Base-by-base conservation (phyloP, 1,284 basidiomycete species). In the Ganoderma boninense region DNA sequence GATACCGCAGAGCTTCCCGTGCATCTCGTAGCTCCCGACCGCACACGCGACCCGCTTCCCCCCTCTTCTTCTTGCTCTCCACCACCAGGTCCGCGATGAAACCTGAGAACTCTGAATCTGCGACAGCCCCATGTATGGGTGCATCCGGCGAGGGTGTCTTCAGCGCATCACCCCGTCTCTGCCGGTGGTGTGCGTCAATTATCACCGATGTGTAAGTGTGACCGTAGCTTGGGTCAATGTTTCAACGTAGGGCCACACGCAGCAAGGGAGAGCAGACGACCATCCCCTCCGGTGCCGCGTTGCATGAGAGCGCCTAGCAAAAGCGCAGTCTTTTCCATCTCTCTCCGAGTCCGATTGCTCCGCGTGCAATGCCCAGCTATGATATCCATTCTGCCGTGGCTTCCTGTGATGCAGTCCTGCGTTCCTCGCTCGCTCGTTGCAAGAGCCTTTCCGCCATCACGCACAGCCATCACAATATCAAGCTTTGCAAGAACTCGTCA, bases 1-100 rank as follows among this genome's bases (percentile, higher is more conserved):
- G 38, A 1, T 6, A 1, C 38, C 38, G 38, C 38, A 23, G 46
- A 49, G 38, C 13, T 65, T 40, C 46, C 11, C 16, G 43, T 38
- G 42, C 13, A 16, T 13, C 14, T 87, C 66, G 26, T 74, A 71
- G n/a, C 42, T 65, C 8, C 70, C 77, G 20, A 60, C 67, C 46
- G 69, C 68, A 0, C 29, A 10, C 32, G 70, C 70, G 32, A 73
- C 42, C 13, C 56, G 63, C 26, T 66, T 67, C 18, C 64, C 68
- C 63, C 70, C 56, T 68, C 61, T 66, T 63, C 46, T 43, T 62
- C 44, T 46, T 14, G 23, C 46, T 65, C 57, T 65, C 65, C 62
- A 64, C 67, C 18, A 44, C 16, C 23, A 42, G 26, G 3, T 63
- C 69, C 14, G 67, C 54, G n/a, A 42, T 14, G 46, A 49, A 49